phyloP scores from a whole-genome alignment of 1,284 basidiomycete species.

The Anthracocystis setariae region DNA sequence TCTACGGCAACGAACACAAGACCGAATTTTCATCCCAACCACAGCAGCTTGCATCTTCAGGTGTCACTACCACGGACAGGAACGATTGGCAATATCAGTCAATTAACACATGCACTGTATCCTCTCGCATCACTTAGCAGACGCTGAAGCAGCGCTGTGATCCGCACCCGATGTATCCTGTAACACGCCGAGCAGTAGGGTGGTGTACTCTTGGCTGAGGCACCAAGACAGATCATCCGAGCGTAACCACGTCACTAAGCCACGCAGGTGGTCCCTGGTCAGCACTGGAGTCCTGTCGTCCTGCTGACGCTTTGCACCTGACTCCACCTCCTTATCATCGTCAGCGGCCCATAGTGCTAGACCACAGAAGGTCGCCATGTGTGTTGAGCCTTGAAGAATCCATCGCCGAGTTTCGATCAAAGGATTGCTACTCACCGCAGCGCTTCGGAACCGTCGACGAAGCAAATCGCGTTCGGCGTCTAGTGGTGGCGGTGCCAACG shows the following conservation, averaged over 20 bases:
- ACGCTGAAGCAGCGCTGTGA: background rate
- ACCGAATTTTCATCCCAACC: no score
- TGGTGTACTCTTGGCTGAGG: constrained; percentile 26
- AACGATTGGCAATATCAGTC: no score
- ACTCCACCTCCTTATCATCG: background rate
- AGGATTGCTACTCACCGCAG: constrained; percentile 1
- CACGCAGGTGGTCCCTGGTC: constrained; percentile 9
- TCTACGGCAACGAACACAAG: no score
- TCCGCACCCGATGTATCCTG: background rate
- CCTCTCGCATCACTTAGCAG: background rate
- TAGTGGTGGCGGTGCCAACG: constrained; percentile 1
- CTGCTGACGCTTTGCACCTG: background rate
- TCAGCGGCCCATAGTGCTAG: constrained; percentile 10
- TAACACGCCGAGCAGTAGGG: constrained; percentile 22
- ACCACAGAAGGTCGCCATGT: constrained; percentile 26
- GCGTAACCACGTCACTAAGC: constrained; percentile 20
- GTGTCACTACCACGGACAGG: no score
- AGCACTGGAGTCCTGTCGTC: constrained; percentile 4
- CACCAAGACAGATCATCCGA: constrained; percentile 28
- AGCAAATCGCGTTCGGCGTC: constrained; percentile 14
- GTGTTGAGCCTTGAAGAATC: constrained; percentile 32
- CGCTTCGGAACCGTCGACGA: constrained; percentile 9
- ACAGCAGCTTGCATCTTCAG: no score
- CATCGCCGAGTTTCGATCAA: constrained; percentile 28
- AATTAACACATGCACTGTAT: no score